A percentile compares a stretch with the other conserved stretches of the same genome.
Conservation (phyloP, 2,329 filamentous ascomycete species). For the Fusarium sp. region DNA sequence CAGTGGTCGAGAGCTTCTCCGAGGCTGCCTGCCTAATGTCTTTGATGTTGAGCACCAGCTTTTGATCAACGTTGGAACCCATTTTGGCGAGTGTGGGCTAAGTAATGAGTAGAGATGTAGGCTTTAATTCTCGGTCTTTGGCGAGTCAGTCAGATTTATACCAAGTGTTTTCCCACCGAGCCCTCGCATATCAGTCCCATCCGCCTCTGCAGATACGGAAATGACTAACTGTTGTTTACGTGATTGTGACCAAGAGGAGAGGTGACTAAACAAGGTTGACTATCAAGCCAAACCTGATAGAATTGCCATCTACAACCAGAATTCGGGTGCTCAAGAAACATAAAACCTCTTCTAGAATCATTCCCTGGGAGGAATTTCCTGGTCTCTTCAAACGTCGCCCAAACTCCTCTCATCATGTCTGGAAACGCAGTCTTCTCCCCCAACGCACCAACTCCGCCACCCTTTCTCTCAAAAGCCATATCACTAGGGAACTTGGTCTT, state of each 20-base stretch:
- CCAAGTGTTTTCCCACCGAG: too few species aligned
- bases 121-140: too few species aligned
- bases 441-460: background rate
- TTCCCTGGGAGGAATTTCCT: too few species aligned
- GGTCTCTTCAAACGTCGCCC: too few species aligned
- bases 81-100: background rate
- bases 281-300: background rate
- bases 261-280: background rate
- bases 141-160: too few species aligned
- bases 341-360: too few species aligned
- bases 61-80: background rate
- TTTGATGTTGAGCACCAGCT: background rate
- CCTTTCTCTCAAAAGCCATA: background rate
- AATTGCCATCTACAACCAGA: too few species aligned
- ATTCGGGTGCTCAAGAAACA: too few species aligned
- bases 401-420: background rate
- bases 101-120: too few species aligned
- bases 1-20: background rate
- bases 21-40: background rate
- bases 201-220: too few species aligned
- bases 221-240: background rate
- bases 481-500: background rate
- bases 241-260: background rate
- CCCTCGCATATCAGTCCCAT: too few species aligned
- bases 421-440: conserved; percentile 47